Evolutionary conservation across 805 yeast species (phyloP).

Genomic region (Candida insectorum): DNA sequence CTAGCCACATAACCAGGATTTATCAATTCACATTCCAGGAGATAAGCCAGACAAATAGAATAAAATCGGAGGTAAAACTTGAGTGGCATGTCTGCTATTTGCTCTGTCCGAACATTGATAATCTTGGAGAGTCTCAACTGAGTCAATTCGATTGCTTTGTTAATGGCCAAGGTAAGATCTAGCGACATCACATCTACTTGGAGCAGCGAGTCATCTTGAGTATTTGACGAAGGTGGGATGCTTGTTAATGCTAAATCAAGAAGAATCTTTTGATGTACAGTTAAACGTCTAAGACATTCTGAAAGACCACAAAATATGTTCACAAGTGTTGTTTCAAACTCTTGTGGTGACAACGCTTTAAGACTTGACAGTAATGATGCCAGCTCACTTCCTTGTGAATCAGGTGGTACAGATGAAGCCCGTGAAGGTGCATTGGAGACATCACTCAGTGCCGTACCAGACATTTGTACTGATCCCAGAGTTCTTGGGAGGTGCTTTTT

Average conservation of each 20-base stretch:
- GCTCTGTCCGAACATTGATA: conserved; percentile 71
- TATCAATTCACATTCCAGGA: conserved; percentile 79
- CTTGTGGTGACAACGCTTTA: conserved; percentile 65
- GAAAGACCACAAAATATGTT: conserved; percentile 60
- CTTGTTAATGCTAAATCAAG: conserved; percentile 59
- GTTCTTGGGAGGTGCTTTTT: conserved; percentile 57
- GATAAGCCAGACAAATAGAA: conserved; percentile 62
- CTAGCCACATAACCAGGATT: conserved; percentile 62
- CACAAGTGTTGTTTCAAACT: conserved; percentile 69
- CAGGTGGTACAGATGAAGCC: conserved; percentile 26
- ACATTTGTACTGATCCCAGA: neutral
- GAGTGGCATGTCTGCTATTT: conserved; percentile 54
- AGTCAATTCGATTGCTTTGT: conserved; percentile 63
- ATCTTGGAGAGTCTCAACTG: conserved; percentile 78
- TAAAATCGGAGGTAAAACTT: conserved; percentile 67
- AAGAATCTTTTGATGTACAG: conserved; percentile 74
- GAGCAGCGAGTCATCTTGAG: too few relatives aligned
- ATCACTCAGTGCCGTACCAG: conserved; percentile 15
- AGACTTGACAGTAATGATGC: conserved; percentile 39
- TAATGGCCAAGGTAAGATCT: conserved; percentile 65
- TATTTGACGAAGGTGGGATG: conserved; percentile 19
- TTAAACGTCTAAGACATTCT: conserved; percentile 70
- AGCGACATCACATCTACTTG: conserved; percentile 49
- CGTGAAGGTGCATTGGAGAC: conserved; percentile 25
- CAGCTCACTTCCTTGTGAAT: conserved; percentile 14